Base-by-base conservation (phyloP, 805 yeast genomes). In the Monosporozyma siamensis region DNA sequence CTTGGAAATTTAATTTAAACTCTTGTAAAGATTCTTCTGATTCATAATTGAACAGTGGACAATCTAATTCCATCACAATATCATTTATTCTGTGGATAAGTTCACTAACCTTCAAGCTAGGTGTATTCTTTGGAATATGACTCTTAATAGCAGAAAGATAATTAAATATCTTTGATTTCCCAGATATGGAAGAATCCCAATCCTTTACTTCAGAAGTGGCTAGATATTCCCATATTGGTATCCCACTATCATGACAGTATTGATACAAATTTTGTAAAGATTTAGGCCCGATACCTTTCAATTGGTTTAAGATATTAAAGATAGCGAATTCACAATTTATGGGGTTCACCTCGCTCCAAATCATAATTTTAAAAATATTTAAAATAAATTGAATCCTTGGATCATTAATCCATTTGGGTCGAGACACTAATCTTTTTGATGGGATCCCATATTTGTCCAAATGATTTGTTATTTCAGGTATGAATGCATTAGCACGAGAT, bases 331-430 rank as follows among this genome's bases (percentile, higher is more conserved):
- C 59, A 45, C n/a, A n/a, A n/a, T n/a, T n/a, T n/a, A n/a, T n/a
- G n/a, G n/a, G n/a, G n/a, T n/a, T n/a, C n/a, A n/a, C n/a, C n/a
- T n/a, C n/a, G n/a, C n/a, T n/a, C n/a, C n/a, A n/a, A n/a, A n/a
- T n/a, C n/a, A n/a, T n/a, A n/a, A 78, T 60, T 47, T 68, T 71
- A 45, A 79, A 51, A 22, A 77, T 60, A 44, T 77, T 76, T 11
- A 80, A 48, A 1, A 80, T 51, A 36, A 70, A 59, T 43, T 54
- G 58, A 7, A 61, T 51, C 14, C 52, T 43, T n/a, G 42, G 11
- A 67, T 68, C 51, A 50, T 67, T 44, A 9, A 70, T 50, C 86
- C 86, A 80, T 9, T 66, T 58, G 5, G 79, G 75, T 4, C 70
- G 63, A 12, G 72, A 59, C 1, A 71, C 64, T 20, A 76, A 58